phyloP scores from a whole-genome alignment of 495 filamentous ascomycete genomes.

The Venustampulla echinocandica region DNA sequence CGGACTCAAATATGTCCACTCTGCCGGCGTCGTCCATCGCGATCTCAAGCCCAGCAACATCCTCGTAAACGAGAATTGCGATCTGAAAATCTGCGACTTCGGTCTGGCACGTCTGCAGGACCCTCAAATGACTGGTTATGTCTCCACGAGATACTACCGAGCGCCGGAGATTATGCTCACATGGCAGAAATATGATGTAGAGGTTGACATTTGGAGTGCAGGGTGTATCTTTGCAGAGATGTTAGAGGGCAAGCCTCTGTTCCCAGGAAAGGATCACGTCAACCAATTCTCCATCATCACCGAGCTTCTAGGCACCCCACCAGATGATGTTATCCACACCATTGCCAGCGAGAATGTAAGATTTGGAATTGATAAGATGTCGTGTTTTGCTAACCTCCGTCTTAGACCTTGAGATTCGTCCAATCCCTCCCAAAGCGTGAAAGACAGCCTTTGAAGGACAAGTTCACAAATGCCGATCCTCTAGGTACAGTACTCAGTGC shows the following conservation, averaged over 20 bases:
- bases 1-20: slow-evolving; percentile 98
- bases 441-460: slow-evolving; percentile 78
- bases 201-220: slow-evolving; percentile 99
- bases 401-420: slow-evolving; percentile 88
- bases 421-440: slow-evolving; percentile 96
- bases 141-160: slow-evolving; percentile 96
- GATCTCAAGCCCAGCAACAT: slow-evolving; percentile 98
- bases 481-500: slow-evolving; percentile 48
- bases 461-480: slow-evolving; percentile 95
- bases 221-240: slow-evolving; percentile 99
- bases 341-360: slow-evolving; percentile 95
- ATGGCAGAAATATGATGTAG: slow-evolving; percentile 99
- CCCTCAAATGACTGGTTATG: slow-evolving; percentile 99
- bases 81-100: slow-evolving; percentile 99
- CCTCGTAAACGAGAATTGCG: slow-evolving; percentile 97
- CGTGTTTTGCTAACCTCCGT: slow-evolving; percentile 4
- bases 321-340: slow-evolving; percentile 95
- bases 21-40: slow-evolving; percentile 93
- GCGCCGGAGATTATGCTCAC: slow-evolving; percentile 99
- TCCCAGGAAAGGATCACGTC: slow-evolving; percentile 98
- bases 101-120: slow-evolving; percentile 96
- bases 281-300: slow-evolving; percentile 99
- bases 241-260: slow-evolving; percentile 95
- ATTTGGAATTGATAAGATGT: not conserved
- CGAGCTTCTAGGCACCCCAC: slow-evolving; percentile 93